phyloP scores from a whole-genome alignment of 305 asterid species.

The Fraxinus greggii region DNA sequence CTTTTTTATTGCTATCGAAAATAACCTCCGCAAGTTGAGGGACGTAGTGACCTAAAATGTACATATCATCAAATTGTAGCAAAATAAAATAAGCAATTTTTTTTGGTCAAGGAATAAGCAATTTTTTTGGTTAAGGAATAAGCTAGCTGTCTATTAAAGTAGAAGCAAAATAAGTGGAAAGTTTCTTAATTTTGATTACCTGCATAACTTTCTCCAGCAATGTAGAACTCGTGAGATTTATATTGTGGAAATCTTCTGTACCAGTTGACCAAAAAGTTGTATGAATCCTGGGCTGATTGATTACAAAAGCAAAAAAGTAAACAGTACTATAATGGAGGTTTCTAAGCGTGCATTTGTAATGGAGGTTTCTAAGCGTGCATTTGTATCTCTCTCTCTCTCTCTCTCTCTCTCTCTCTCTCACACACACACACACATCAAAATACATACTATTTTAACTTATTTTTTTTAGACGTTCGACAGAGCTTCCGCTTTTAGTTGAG shows the following conservation, averaged over 20 bases:
- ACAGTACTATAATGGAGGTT: background rate
- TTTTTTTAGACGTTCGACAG: background rate
- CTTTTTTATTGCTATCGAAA: slow-evolving; percentile 49
- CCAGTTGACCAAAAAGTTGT: slow-evolving; percentile 74
- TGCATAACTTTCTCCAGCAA: slow-evolving; percentile 90
- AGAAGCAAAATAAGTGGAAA: background rate
- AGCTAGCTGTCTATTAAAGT: background rate
- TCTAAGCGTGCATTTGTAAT: background rate
- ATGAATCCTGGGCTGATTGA: slow-evolving; percentile 65
- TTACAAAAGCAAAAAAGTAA: background rate
- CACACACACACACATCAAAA: no score
- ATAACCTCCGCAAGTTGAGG: slow-evolving; percentile 79
- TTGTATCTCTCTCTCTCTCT: no score
- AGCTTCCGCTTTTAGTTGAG: background rate
- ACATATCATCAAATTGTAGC: background rate
- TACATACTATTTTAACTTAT: background rate
- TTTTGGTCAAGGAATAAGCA: no score
- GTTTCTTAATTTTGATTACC: slow-evolving; percentile 30
- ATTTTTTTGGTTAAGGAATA: background rate
- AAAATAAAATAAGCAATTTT: background rate
- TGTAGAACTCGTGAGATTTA: slow-evolving; percentile 71
- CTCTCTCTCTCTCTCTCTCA: no score
- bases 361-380: no score
- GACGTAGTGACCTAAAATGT: slow-evolving; percentile 74
- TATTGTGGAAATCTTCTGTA: slow-evolving; percentile 74